These are phyloP conservation scores for Amanita phalloides DNA, from an alignment of 768 basidiomycete species.

Conservation along the genomic window DNA sequence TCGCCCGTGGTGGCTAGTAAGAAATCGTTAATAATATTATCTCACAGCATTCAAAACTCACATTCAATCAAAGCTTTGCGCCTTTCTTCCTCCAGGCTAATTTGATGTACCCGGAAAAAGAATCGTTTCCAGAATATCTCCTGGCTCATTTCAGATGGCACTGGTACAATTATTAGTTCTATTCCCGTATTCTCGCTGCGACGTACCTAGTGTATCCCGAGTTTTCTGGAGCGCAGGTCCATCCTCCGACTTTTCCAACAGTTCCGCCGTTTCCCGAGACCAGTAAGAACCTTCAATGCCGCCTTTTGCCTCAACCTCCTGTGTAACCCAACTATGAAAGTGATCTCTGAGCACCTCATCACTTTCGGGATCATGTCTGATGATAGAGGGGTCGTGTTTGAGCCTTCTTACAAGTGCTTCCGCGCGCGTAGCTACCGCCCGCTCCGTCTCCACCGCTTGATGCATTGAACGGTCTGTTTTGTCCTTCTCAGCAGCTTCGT, in stretches of 20 bases:
- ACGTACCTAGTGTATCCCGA: conserved; percentile 47
- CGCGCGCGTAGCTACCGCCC: conserved; percentile 61
- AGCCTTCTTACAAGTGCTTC: conserved; percentile 68
- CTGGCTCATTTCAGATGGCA: conserved; percentile 52
- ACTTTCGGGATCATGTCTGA: conserved; percentile 64
- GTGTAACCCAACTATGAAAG: conserved; percentile 47
- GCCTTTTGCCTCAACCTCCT: conserved; percentile 40
- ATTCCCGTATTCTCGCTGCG: not conserved
- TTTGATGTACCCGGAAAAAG: conserved; percentile 83
- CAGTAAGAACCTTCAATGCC: conserved; percentile 52
- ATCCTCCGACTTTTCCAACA: conserved; percentile 39
- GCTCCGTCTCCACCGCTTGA: conserved; percentile 33
- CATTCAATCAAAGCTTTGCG: conserved; percentile 72
- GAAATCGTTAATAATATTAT: not conserved
- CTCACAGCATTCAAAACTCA: conserved; percentile 16
- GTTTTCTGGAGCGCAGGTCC: conserved; percentile 42
- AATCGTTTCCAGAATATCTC: conserved; percentile 80
- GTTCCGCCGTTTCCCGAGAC: conserved; percentile 36
- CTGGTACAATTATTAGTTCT: conserved; percentile 24
- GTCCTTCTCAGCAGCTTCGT: conserved; percentile 5
- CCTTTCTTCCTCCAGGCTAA: conserved; percentile 66
- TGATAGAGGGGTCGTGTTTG: conserved; percentile 61
- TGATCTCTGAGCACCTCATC: conserved; percentile 44
- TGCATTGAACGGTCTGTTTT: conserved; percentile 15
- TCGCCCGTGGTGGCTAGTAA: conserved; percentile 43